Conservation (phyloP, 441 rosid species). For the Adansonia madagascariensis region DNA sequence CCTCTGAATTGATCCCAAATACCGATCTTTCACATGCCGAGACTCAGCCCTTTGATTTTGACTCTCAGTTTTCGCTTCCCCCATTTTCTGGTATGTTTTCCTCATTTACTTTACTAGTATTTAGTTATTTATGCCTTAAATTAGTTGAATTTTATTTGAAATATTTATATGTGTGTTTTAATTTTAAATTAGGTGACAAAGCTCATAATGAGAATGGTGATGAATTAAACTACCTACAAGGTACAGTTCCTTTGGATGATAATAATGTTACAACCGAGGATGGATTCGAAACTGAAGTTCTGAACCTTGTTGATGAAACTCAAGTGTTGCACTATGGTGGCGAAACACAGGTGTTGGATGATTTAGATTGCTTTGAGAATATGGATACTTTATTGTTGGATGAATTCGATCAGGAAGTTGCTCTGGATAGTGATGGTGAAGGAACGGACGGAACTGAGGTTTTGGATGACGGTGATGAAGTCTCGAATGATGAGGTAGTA, state of each 20-base stretch:
- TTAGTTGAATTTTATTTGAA: background rate
- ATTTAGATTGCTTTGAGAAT: constrained; percentile 23
- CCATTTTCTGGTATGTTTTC: constrained; percentile 40
- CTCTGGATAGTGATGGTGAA: constrained; percentile 44
- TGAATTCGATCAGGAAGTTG: constrained; percentile 34
- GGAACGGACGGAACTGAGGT: constrained; percentile 47
- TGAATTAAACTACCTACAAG: constrained; percentile 29
- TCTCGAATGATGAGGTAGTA: constrained; percentile 35
- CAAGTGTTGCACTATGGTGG: constrained; percentile 41
- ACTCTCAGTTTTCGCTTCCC: constrained; percentile 41
- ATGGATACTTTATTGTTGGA: constrained; percentile 48
- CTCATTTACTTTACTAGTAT: background rate
- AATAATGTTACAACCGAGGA: constrained; percentile 43
- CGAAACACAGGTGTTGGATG: constrained; percentile 47
- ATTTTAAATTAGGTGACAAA: constrained; percentile 33
- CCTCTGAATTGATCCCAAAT: constrained; percentile 20
- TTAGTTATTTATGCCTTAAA: background rate
- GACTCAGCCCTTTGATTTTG: constrained; percentile 50
- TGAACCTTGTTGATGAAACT: constrained; percentile 47
- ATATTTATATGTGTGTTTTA: background rate
- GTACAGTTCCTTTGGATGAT: constrained; percentile 32
- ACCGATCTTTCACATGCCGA: constrained; percentile 30
- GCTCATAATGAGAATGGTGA: constrained; percentile 27
- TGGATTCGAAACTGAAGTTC: constrained; percentile 58
- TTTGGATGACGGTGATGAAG: constrained; percentile 39